Base-by-base conservation (phyloP, 2,329 filamentous ascomycete species). In the Ambrosiella xylebori region DNA sequence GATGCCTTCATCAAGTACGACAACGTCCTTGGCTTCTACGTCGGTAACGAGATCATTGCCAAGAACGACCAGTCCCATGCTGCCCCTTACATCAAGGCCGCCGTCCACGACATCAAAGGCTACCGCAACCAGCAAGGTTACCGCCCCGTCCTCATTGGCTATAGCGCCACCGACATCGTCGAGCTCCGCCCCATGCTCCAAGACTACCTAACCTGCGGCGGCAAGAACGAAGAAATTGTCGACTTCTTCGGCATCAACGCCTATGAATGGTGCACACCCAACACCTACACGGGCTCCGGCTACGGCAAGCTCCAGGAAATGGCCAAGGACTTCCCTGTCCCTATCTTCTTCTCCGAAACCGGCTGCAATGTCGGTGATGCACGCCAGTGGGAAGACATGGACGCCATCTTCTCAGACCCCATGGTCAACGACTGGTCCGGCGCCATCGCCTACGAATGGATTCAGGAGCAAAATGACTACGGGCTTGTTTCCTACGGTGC, bases 231-330 rank as follows among this genome's bases (percentile, higher is more conserved):
- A 4, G 84, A 90, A 63, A 79, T 79, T 41, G 70, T 93, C 63
- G 88, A 95, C 68, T 93, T 95, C 71, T 95, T 88, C 69, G 78
- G 83, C 1, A 74, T 95, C 62, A 95, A 95, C 67, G 86, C 86
- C 54, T 93, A 94, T 68, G 85, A 88, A 66, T 88, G 84, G 84
- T 88, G 84, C 65, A 83, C 83, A 61, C 71, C 73, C 27, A 72
- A 74, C 59, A 69, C 68, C 4, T 89, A 82, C 70, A 63, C 73
- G 35, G 73, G 68, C 5, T 81, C 88, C 1, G 88, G 86, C 59
- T 95, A 95, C 71, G 66, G 73, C 52, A 74, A 74, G 62, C 79
- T 94, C 36, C 77, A 88, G 67, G 69, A 74, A 57, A 81, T 85
- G 63, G 82, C 85, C 5, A 76, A 77, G 41, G 70, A 79, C 64